Base-by-base conservation (phyloP, 2,329 filamentous ascomycete genomes). In the Aspergillus tanneri region DNA sequence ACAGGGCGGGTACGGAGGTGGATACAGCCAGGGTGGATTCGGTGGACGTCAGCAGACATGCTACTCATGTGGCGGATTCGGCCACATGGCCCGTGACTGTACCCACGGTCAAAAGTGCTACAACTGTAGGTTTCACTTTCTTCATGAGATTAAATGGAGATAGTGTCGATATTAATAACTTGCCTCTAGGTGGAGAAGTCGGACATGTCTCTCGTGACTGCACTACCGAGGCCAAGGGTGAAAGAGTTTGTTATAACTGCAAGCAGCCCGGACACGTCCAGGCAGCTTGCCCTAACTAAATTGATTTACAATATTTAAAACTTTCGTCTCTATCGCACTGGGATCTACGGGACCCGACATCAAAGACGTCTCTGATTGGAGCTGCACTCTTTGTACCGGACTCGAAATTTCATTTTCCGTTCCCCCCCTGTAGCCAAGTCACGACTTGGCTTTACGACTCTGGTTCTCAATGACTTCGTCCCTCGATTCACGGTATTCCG, bases 41-140 rank as follows among this genome's bases (percentile, higher is more conserved):
- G 74, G 78, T 51, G 76, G 78, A 55, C 71, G 75, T 53, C 79
- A 83, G 66, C 90, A 92, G 80, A 96, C 90, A 63, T 97, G 93
- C 86, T 99, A 96, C 82, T 95, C 90, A 36, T 97, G 93, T 77
- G 93, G 93, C 63, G 93, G 93, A 59, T 91, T 90, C 70, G 92
- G 92, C 67, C 93, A 99, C 80, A 92, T 96, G 87, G 91, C 88
- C 69, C 87, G 91, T 80, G 93, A 97, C 77, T 99, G 93, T 77
- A 95, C 92, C 64, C 95, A 97, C 74, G 93, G 93, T 66, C 92
- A 95, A 81, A 97, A 97, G 82, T 99, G 93, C 86, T 99, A 97
- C 85, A 96, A 96, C 84, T 97, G 93, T 84, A 69, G 68, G 80
- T 16, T 21, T 23, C 9, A 16, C 4, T 22, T 36, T 12, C 30